Evolutionary conservation across 306 rosid genomes (phyloP), one percentile per base, ranked within the genome.

Genomic region (Pyrus betulifolia): DNA sequence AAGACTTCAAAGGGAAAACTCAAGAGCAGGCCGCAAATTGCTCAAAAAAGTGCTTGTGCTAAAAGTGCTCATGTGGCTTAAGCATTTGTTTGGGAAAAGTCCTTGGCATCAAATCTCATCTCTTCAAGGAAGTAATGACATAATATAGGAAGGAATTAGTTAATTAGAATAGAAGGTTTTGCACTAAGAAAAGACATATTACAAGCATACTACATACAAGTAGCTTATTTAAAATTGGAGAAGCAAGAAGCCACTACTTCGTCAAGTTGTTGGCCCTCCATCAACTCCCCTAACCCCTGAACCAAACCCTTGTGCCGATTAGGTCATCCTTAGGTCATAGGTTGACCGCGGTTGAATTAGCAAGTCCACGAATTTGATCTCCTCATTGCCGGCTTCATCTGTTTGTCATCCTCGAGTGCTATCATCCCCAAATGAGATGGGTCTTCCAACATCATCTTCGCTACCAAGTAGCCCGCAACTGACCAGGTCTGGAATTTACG

Each of bases 401-500:
- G 88, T 64, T 76, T 90, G 84, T 88, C 93, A 80, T 92, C 97
- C 82, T 92, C 93, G 0, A 89, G 81, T 12, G 89, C 77, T 58
- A 89, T 27, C 80, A 92, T 87, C 4, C 96, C 96, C 58, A 89
- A 33, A 83, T 78, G 96, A 67, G 96, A 87, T 4, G 97, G 95
- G 66, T 92, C 91, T 76, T 92, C 93, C 23, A 92, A 67, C 96
- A 88, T 78, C 91, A 87, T 88, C 84, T 86, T 92, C 15, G 97
- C 96, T 54, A 83, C 87, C 85, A 92, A 75, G 82, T 92, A 90
- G 63, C 93, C 90, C 22, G 96, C 90, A 78, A 89, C 68, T 40
- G 96, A 92, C 93, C 96, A 92, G 8, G 97, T 91, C 54, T 91
- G 97, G 73, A 8, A 84, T 84, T 85, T 91, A 8, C 95, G 89